Conservation (phyloP, 495 filamentous ascomycete species). For the Neurospora cerealis region DNA sequence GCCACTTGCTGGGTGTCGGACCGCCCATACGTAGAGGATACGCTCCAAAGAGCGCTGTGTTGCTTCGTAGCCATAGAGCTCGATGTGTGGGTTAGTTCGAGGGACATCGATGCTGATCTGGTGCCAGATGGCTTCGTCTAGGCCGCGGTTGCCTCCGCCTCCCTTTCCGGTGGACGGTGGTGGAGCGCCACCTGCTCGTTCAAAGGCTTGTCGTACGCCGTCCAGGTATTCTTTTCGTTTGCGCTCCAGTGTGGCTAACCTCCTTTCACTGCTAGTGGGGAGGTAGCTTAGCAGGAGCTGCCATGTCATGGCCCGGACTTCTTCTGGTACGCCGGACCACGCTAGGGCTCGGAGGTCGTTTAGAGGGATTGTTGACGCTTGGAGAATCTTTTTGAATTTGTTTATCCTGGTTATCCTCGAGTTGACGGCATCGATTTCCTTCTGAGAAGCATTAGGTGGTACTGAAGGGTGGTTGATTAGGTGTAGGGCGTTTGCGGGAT, state of each 20-base stretch:
- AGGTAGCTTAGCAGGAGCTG: conserved; percentile 92
- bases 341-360: conserved; percentile 72
- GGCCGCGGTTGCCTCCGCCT: conserved; percentile 42
- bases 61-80: conserved; percentile 89
- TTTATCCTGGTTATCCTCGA: conserved; percentile 90
- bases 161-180: conserved; percentile 22
- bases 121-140: conserved; percentile 96
- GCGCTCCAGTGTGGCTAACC: conserved; percentile 81
- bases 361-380: conserved; percentile 79
- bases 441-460: conserved; percentile 63
- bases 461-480: conserved; percentile 79
- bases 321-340: conserved; percentile 89
- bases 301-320: conserved; percentile 97
- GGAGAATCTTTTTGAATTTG: conserved; percentile 93
- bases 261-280: conserved; percentile 83
- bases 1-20: conserved; percentile 90
- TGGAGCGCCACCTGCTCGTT: conserved; percentile 42
- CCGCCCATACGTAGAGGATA: conserved; percentile 96
- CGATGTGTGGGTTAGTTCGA: conserved; percentile 89
- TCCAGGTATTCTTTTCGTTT: conserved; percentile 97
- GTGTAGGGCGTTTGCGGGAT: conserved; percentile 91
- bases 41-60: conserved; percentile 89
- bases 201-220: conserved; percentile 90
- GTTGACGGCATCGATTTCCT: conserved; percentile 78
- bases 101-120: conserved; percentile 98